Percentiles rank a stretch among this genome's conserved stretches.
Evolutionary conservation across 2,329 filamentous ascomycete genomes (phyloP).

Genomic region (Bimuria novae-zelandiae): DNA sequence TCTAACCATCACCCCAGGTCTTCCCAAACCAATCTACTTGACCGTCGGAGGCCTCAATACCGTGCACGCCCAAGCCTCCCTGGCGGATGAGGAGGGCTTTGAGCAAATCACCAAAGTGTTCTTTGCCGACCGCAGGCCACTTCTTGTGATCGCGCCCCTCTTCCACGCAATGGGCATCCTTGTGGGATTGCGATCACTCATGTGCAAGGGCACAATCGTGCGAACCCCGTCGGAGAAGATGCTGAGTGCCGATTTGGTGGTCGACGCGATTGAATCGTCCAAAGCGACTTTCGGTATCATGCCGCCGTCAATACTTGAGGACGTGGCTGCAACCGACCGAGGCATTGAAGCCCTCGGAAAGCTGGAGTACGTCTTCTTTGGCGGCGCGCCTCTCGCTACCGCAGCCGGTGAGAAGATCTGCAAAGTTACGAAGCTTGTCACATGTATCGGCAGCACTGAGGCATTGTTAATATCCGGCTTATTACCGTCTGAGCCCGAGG

Average conservation of each 20-base stretch:
- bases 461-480: not conserved
- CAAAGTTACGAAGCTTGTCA: slow-evolving; percentile 10
- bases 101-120: not conserved
- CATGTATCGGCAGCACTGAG: not conserved
- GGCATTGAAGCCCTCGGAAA: not conserved
- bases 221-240: not conserved
- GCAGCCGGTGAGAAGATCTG: slow-evolving; percentile 16
- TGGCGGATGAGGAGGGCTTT: not conserved
- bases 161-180: not conserved
- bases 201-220: not conserved
- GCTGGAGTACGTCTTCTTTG: slow-evolving; percentile 1
- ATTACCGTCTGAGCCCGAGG: not conserved
- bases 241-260: not conserved
- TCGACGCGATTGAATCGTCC: not conserved
- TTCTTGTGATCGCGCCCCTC: not conserved
- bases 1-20: not conserved
- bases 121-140: not conserved
- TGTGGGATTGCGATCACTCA: not conserved
- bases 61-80: not conserved
- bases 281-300: not conserved
- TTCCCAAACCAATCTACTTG: not conserved
- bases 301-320: not conserved
- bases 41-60: not conserved
- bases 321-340: not conserved
- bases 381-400: slow-evolving; percentile 14